A percentile compares a stretch with the other conserved stretches of the same genome.
Evolutionary conservation across 2,329 filamentous ascomycete genomes (phyloP).

Genomic region (Microcyclospora tardicrescens): DNA sequence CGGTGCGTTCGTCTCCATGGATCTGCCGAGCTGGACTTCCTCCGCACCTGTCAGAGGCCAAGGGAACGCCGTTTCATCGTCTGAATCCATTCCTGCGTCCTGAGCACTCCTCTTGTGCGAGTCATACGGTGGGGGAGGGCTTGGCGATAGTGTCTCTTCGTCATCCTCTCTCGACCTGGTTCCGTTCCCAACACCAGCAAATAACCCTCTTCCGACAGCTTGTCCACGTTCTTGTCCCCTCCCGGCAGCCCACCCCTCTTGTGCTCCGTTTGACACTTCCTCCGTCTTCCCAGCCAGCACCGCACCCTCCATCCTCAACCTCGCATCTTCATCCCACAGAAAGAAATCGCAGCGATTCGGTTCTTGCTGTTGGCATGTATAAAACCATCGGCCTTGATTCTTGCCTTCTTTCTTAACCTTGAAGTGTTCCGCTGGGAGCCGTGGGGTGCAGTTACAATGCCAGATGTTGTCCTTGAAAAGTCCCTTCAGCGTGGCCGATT

Average conservation of each 20-base stretch:
- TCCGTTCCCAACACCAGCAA: slow-evolving; percentile 1
- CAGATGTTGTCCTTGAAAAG: slow-evolving; percentile 28
- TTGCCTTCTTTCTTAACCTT: slow-evolving; percentile 44
- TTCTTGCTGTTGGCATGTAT: slow-evolving; percentile 42
- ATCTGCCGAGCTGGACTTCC: slow-evolving; percentile 21
- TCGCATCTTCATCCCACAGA: slow-evolving; percentile 44
- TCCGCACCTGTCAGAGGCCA: slow-evolving; percentile 22
- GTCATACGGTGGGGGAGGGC: slow-evolving; percentile 5
- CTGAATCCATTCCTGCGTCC: slow-evolving; percentile 11
- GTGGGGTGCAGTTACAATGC: slow-evolving; percentile 44
- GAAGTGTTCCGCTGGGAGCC: slow-evolving; percentile 41
- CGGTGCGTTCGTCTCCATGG: slow-evolving; percentile 11
- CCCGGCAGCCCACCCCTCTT: slow-evolving; percentile 18
- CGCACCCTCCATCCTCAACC: slow-evolving; percentile 33
- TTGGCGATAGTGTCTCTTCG: slow-evolving; percentile 6
- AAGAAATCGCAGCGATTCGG: slow-evolving; percentile 44
- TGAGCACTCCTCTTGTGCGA: slow-evolving; percentile 15
- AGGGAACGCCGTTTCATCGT: slow-evolving; percentile 23
- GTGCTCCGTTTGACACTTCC: slow-evolving; percentile 5
- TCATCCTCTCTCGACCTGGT: slow-evolving; percentile 4
- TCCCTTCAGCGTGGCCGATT: slow-evolving; percentile 10
- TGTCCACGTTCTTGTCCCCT: slow-evolving; percentile 3
- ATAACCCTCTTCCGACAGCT: slow-evolving; percentile 4
- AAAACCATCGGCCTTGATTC: slow-evolving; percentile 42
- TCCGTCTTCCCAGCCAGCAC: slow-evolving; percentile 20